Evolutionary conservation across 2,329 filamentous ascomycete genomes (phyloP), one percentile per base, ranked within the genome.

Genomic region (Pseudocercospora crystallina): DNA sequence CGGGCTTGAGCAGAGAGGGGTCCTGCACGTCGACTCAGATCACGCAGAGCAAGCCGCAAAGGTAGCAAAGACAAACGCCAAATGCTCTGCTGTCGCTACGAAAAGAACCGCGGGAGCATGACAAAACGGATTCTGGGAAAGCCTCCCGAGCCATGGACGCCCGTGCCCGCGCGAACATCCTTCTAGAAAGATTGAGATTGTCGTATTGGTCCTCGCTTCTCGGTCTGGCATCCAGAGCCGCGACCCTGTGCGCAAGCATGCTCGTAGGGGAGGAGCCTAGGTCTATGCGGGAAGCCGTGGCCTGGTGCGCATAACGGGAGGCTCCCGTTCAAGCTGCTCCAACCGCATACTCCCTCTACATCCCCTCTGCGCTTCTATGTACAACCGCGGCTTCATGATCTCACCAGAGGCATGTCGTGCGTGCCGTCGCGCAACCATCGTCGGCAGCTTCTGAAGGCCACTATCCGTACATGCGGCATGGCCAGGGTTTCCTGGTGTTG

Each of bases 381-480:
- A 51, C 43, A 40, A 47, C 33, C 50, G 31, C 41, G 41, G 44
- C 45, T 26, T 44, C 49, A 51, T 56, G 53, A 56, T 50, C 53
- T 56, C 44, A 51, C 49, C 57, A 58, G 47, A 43, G 51, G 45
- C 48, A 49, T 51, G 57, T 51, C 44, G 57, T 58, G 55, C 53
- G 36, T 53, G 53, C 51, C 45, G 50, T 42, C 53, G 53, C 51
- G 43, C 52, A 45, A 54, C 43, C 56, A 49, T 50, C 42, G 38
- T 48, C 48, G 53, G 45, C 51, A 54, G 43, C 51, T 41, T 41
- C 44, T 47, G 52, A 45, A 45, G 50, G 53, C 43, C 26, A 44
- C 41, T 56, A 34, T 45, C 49, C 53, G 55, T 34, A 39, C 47
- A 54, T 56, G 55, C 50, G 50, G 55, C 49, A 49, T 54, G 54